These are phyloP conservation scores for Stygiomarasmius scandens DNA, from an alignment of 1,284 basidiomycete genomes.

Conservation along the genomic window DNA sequence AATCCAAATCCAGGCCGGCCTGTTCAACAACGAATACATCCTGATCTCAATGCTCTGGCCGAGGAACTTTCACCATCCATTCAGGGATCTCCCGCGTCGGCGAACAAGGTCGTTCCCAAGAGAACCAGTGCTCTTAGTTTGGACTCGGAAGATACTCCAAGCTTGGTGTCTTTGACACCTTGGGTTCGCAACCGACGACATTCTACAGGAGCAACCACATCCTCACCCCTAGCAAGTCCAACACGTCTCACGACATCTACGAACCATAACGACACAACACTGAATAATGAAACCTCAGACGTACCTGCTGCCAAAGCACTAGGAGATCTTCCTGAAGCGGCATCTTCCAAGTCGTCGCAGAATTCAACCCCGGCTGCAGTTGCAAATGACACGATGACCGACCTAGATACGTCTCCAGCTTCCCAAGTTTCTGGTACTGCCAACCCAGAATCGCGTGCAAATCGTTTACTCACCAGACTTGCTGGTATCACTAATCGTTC, in stretches of 20 bases:
- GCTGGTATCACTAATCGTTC: conserved; percentile 3
- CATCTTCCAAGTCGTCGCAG: neutral
- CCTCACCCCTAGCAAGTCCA: neutral
- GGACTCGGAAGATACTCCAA: neutral
- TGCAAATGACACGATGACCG: neutral
- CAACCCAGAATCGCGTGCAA: conserved; percentile 4
- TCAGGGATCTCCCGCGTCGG: neutral
- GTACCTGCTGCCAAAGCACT: neutral
- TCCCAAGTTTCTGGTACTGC: neutral
- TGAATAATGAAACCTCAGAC: neutral
- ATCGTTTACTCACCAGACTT: conserved; percentile 6
- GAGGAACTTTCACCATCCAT: conserved; percentile 16
- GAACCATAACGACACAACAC: neutral
- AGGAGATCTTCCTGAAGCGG: neutral
- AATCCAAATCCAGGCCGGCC: neutral
- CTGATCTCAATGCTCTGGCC: conserved; percentile 35
- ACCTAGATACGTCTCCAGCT: neutral
- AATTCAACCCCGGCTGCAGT: neutral
- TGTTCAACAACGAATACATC: conserved; percentile 36
- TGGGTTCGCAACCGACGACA: conserved; percentile 6
- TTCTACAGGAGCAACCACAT: neutral
- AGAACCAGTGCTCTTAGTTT: neutral
- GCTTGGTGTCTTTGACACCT: conserved; percentile 7
- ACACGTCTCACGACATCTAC: neutral
- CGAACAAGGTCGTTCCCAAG: neutral